Evolutionary conservation across 495 filamentous ascomycete genomes (phyloP).

Genomic region (Beverwykella pulmonaria): DNA sequence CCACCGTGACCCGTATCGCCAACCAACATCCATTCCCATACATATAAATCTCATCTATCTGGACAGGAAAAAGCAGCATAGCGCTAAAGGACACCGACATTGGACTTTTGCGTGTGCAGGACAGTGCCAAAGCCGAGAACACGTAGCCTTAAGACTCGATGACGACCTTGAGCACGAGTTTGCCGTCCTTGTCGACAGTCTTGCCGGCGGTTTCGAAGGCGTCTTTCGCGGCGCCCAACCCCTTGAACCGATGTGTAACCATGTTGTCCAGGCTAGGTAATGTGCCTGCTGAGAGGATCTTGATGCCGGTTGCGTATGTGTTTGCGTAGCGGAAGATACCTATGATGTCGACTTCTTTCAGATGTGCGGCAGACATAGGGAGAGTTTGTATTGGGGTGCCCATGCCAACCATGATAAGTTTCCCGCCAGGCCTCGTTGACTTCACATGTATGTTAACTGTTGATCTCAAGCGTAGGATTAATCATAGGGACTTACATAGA

Average conservation of each 20-base stretch:
- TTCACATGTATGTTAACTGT: constrained; percentile 17
- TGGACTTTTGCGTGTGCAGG: neutral
- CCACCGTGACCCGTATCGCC: neutral
- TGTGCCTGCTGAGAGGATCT: constrained; percentile 39
- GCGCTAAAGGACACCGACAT: no score
- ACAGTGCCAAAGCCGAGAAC: neutral
- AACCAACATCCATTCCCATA: neutral
- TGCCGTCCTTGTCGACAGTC: constrained; percentile 40
- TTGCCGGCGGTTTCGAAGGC: constrained; percentile 41
- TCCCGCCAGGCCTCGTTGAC: constrained; percentile 42
- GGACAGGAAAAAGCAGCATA: no score
- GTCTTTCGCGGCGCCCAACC: constrained; percentile 39
- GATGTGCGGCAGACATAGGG: constrained; percentile 41
- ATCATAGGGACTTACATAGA: constrained; percentile 37
- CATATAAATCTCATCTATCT: constrained; percentile 28
- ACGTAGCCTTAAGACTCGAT: constrained; percentile 28
- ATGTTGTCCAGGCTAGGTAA: constrained; percentile 41
- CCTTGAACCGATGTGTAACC: constrained; percentile 42
- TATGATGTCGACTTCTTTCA: constrained; percentile 43
- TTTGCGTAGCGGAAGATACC: constrained; percentile 44
- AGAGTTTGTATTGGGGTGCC: constrained; percentile 43
- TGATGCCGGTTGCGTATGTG: constrained; percentile 42
- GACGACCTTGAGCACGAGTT: constrained; percentile 42
- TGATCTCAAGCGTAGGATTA: neutral
- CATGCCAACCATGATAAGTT: constrained; percentile 44